Evolutionary conservation across 805 yeast species (phyloP), one percentile per base, ranked within the genome.

Genomic region (Ogataea angusta): DNA sequence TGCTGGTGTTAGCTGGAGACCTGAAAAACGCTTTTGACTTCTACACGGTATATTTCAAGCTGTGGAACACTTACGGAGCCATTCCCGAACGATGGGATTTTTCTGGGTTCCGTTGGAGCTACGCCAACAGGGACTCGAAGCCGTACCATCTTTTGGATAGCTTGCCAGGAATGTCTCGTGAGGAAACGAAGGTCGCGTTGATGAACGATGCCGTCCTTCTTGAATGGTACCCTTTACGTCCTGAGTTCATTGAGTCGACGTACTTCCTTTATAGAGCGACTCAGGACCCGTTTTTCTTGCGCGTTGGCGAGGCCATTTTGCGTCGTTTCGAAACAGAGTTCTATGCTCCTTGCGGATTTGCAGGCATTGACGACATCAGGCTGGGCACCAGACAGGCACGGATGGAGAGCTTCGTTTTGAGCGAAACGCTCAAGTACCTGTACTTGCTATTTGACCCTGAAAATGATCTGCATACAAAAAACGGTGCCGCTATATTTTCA

Each of bases 221-320:
- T 24, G 95, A 86, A 56, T 90, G 96, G 96, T 90, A 87, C 54
- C 96, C 96, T 2, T 67, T 90, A 31, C 68, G 98, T 40, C 98
- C 98, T 0, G 98, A 90, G 57, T 87, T 89, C 51, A 73, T 87
- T 30, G 98, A 90, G 58, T 85, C 95, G 0, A 87, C 95, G 0
- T 90, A 88, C 60, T 81, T 82, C 55, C 64, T 90, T 12, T 89
- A 83, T 55, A 67, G 84, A 29, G 95, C 96, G 2, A 90, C 97
- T 0, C 72, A 68, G 42, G 98, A 90, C 58, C 95, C 96, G 2
- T 70, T 88, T 54, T 89, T 81, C 59, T 64, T 90, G 14, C 78
- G 80, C 39, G 76, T 87, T 22, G 97, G 96, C 2, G 78, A 76
- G 45, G 69, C 78, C 19, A 66, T 86, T 6, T 57, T 90, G 42